Evolutionary conservation across 768 basidiomycete genomes (phyloP).

Genomic region (Plicaturopsis crispa): DNA sequence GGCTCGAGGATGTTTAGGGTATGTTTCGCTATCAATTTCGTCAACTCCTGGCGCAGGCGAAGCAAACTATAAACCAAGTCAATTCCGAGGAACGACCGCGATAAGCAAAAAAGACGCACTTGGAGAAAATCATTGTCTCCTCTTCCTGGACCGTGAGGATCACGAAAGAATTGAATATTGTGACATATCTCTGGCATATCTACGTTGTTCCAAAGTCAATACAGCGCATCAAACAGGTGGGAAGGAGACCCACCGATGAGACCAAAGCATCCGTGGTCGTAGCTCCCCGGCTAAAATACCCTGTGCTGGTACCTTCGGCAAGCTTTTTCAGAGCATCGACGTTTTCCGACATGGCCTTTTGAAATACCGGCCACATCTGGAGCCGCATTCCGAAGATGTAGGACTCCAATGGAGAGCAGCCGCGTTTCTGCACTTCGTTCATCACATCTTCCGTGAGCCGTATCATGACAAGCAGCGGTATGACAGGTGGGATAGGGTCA

Average conservation of each 20-base stretch:
- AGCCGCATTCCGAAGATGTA: slow-evolving; percentile 78
- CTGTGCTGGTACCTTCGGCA: slow-evolving; percentile 59
- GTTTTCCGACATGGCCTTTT: slow-evolving; percentile 81
- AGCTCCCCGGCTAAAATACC: slow-evolving; percentile 56
- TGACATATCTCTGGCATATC: slow-evolving; percentile 75
- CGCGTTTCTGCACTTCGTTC: slow-evolving; percentile 66
- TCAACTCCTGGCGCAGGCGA: slow-evolving; percentile 79
- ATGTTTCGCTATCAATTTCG: slow-evolving; percentile 68
- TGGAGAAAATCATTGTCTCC: slow-evolving; percentile 94
- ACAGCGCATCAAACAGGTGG: slow-evolving; percentile 8
- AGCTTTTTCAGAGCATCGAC: slow-evolving; percentile 76
- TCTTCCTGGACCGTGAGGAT: slow-evolving; percentile 76
- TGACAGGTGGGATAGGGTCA: slow-evolving; percentile 65
- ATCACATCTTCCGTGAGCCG: slow-evolving; percentile 80
- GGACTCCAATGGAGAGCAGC: slow-evolving; percentile 72
- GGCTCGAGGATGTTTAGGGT: slow-evolving; percentile 59
- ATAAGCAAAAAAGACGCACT: slow-evolving; percentile 42
- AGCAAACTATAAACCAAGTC: slow-evolving; percentile 47
- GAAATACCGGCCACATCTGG: slow-evolving; percentile 90
- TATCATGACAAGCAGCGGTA: slow-evolving; percentile 85
- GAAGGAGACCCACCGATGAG: slow-evolving; percentile 38
- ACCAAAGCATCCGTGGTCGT: slow-evolving; percentile 66
- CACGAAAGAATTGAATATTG: slow-evolving; percentile 78
- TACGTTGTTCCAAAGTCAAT: slow-evolving; percentile 9
- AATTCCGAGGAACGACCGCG: neutral